Conservation (phyloP, 441 rosid genomes). For the Aquilaria agallochum region DNA sequence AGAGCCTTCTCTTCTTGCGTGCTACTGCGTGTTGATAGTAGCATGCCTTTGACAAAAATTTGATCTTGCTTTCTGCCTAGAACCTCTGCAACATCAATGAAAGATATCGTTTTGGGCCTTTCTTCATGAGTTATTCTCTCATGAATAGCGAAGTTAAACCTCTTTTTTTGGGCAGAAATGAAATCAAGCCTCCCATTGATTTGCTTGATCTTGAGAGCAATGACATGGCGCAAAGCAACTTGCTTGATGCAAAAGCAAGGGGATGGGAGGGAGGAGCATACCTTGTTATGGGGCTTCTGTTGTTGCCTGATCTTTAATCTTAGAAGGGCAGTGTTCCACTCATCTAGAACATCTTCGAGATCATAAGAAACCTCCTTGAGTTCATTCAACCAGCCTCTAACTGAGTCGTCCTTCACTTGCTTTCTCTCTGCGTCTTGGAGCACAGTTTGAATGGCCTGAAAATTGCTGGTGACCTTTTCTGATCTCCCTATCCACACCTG, state of each 20-base stretch:
- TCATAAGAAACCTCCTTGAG: conserved; percentile 19
- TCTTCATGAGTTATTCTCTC: not conserved
- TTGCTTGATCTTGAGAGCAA: not conserved
- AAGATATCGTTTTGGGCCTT: not conserved
- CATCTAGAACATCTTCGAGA: conserved; percentile 18
- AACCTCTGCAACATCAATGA: not conserved
- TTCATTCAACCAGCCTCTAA: conserved; percentile 15
- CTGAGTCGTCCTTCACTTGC: conserved; percentile 9
- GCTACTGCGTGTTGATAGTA: not conserved
- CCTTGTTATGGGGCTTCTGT: conserved; percentile 5
- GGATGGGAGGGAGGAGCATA: conserved; percentile 6
- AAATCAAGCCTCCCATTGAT: not conserved
- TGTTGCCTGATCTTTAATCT: not conserved
- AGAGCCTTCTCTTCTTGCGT: not conserved
- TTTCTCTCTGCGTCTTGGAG: conserved; percentile 19
- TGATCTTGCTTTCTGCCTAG: not conserved
- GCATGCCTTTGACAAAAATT: not conserved
- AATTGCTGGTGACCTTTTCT: conserved; percentile 9
- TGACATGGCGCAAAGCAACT: not conserved
- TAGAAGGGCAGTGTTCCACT: conserved; percentile 5
- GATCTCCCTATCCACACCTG: conserved; percentile 6
- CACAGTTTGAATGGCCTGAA: conserved; percentile 12
- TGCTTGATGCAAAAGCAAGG: not conserved
- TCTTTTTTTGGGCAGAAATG: not conserved
- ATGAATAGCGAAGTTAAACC: not conserved